Evolutionary conservation across 495 filamentous ascomycete species (phyloP).

Genomic region (Neurospora terricola): DNA sequence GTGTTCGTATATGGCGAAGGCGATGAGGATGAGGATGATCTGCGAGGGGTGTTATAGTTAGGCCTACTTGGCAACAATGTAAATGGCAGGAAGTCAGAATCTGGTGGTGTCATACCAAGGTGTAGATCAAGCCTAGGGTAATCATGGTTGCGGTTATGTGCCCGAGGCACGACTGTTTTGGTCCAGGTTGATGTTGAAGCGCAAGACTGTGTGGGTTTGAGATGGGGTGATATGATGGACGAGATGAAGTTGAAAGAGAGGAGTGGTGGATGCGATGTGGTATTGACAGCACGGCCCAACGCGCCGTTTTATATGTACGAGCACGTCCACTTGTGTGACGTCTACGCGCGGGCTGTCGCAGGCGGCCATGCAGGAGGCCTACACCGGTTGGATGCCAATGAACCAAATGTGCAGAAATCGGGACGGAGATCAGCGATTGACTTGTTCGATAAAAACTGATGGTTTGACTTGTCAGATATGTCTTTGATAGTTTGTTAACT

Average conservation of each 20-base stretch:
- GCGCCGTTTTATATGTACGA: not conserved
- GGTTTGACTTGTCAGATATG: not conserved
- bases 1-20: constrained; percentile 35
- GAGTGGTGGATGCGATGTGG: not conserved
- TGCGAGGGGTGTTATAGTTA: not conserved
- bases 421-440: not conserved
- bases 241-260: not conserved
- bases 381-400: not conserved
- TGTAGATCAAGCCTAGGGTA: constrained; percentile 1
- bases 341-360: not conserved
- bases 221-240: not conserved
- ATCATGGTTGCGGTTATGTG: not conserved
- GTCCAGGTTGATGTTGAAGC: not conserved
- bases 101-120: not conserved
- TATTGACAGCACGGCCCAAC: not conserved
- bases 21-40: constrained; percentile 16
- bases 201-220: not conserved
- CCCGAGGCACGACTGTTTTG: not conserved
- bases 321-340: not conserved
- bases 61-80: not conserved
- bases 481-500: not conserved
- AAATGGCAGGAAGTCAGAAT: not conserved
- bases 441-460: not conserved
- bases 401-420: not conserved
- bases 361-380: not conserved